Conservation (phyloP, 164 flowering plant genomes). For the Chimonanthus salicifolius region DNA sequence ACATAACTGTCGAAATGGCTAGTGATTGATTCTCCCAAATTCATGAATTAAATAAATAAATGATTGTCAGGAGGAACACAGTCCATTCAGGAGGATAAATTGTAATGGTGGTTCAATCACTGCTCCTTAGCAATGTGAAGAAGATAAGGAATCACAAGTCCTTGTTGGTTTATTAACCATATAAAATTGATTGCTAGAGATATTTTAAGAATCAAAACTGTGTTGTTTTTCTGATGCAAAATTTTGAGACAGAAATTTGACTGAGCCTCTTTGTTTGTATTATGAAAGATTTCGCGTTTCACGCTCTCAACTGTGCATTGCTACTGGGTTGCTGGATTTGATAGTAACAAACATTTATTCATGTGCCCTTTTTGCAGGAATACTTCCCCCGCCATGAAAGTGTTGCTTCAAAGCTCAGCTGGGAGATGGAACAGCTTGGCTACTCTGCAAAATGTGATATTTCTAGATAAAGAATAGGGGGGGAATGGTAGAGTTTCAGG, state of each 20-base stretch:
- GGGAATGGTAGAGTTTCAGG: neutral
- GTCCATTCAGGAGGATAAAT: no score
- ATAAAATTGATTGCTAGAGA: neutral
- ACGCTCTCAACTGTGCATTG: neutral
- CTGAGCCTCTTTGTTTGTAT: no score
- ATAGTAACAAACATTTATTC: neutral
- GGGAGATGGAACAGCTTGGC: slow-evolving; percentile 81
- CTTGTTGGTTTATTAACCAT: no score
- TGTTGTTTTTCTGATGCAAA: no score
- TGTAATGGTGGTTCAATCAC: no score
- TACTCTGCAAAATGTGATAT: slow-evolving; percentile 49
- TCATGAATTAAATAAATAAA: neutral
- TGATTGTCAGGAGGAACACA: no score
- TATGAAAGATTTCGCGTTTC: no score
- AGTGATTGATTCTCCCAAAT: neutral
- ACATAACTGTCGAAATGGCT: neutral
- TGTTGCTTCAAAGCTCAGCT: slow-evolving; percentile 66
- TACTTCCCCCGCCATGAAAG: slow-evolving; percentile 82
- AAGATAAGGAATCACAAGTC: no score
- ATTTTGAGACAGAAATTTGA: no score
- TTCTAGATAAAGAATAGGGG: slow-evolving; percentile 34
- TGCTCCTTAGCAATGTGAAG: no score
- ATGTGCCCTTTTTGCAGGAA: slow-evolving; percentile 39
- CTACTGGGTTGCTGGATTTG: neutral
- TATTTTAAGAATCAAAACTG: no score